Conservation (phyloP, 2,329 filamentous ascomycete genomes). For the Botrytis porri region DNA sequence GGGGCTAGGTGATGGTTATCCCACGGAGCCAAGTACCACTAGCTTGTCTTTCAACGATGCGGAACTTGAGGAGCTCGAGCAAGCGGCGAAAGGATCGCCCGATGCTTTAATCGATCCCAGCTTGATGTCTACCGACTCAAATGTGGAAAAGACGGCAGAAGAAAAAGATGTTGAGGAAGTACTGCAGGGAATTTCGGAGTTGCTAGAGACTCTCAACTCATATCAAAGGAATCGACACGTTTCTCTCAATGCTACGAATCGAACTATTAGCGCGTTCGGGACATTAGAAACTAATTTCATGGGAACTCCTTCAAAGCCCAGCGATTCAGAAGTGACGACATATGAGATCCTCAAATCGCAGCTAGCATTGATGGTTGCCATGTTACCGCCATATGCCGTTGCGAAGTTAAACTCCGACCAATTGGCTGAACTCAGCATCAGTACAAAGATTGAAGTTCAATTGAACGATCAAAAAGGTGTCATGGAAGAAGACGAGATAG, state of each 20-base stretch:
- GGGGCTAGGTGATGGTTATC: slow-evolving; percentile 21
- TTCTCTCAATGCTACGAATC: slow-evolving; percentile 60
- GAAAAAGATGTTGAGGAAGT: slow-evolving; percentile 66
- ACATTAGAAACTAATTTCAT: slow-evolving; percentile 53
- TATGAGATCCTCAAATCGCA: slow-evolving; percentile 53
- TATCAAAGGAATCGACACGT: slow-evolving; percentile 77
- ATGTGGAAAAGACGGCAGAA: slow-evolving; percentile 50
- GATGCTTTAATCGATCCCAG: slow-evolving; percentile 56
- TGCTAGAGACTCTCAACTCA: slow-evolving; percentile 73
- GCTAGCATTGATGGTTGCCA: slow-evolving; percentile 49
- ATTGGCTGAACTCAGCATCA: slow-evolving; percentile 52
- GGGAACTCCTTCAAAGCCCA: slow-evolving; percentile 63
- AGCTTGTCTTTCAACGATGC: slow-evolving; percentile 25
- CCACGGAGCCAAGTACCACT: slow-evolving; percentile 7
- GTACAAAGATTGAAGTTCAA: slow-evolving; percentile 49
- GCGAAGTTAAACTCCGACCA: slow-evolving; percentile 56
- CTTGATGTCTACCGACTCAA: slow-evolving; percentile 39
- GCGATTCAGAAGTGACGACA: slow-evolving; percentile 51
- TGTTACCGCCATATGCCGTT: slow-evolving; percentile 54
- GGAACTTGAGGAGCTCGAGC: slow-evolving; percentile 42
- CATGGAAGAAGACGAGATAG: slow-evolving; percentile 51
- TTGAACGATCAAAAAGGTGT: slow-evolving; percentile 49
- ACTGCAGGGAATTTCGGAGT: slow-evolving; percentile 69
- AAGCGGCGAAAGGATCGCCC: slow-evolving; percentile 58
- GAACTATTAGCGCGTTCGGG: slow-evolving; percentile 61